A percentile compares a stretch with the other conserved stretches of the same genome.
Conservation (phyloP, 148 eudicot genomes). For the Selenicereus undatus region DNA sequence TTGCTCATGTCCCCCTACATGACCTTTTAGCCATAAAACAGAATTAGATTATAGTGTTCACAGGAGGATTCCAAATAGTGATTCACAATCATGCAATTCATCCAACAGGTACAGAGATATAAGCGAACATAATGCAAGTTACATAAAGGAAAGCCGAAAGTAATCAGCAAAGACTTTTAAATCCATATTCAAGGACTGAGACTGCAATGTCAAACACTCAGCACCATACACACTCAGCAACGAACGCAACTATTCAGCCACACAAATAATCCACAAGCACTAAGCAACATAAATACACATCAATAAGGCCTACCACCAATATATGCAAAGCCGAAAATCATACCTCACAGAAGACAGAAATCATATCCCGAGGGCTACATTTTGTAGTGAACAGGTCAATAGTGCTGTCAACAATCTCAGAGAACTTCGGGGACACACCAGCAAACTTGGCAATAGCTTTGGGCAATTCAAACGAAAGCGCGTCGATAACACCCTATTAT, state of each 20-base stretch:
- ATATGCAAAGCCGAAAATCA: background rate
- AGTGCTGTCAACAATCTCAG: slow-evolving; percentile 47
- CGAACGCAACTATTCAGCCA: background rate
- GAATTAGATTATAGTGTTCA: background rate
- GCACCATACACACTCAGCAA: background rate
- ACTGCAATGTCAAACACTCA: background rate
- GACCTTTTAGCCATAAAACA: background rate
- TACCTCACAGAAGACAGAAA: slow-evolving; percentile 78
- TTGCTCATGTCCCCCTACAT: background rate
- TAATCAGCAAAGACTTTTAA: background rate
- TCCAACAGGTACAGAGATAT: background rate
- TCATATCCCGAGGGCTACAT: slow-evolving; percentile 84
- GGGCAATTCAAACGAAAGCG: slow-evolving; percentile 73
- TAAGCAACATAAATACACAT: background rate
- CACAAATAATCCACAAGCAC: background rate
- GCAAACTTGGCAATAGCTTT: slow-evolving; percentile 69
- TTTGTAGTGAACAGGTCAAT: slow-evolving; percentile 44
- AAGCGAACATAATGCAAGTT: background rate
- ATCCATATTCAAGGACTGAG: background rate
- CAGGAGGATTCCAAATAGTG: background rate
- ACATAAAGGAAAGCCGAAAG: background rate
- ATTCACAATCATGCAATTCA: background rate
- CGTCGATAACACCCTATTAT: slow-evolving; percentile 66
- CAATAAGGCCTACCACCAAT: background rate
- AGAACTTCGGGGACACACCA: slow-evolving; percentile 56